Conservation (phyloP, 2,329 filamentous ascomycete genomes). For the Didymella sp. region DNA sequence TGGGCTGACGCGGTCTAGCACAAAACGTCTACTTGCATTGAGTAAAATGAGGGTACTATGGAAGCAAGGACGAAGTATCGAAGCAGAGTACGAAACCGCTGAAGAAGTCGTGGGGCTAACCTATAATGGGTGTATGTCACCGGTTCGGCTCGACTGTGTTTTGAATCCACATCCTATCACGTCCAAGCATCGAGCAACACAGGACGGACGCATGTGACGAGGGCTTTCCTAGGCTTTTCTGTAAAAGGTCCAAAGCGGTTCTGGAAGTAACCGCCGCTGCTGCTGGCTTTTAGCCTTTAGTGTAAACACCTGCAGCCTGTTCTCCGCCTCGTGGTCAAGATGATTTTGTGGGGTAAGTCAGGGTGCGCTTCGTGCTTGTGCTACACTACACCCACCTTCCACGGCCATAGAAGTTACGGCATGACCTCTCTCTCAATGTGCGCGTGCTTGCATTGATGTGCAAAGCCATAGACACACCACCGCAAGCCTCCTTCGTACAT, state of each 20-base stretch:
- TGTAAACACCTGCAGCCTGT: constrained; percentile 4
- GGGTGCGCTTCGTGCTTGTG: constrained; percentile 1
- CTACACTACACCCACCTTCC: constrained; percentile 14
- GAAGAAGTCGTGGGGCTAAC: constrained; percentile 26
- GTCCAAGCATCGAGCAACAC: constrained; percentile 29
- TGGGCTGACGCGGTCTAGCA: constrained; percentile 16
- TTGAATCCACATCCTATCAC: constrained; percentile 29
- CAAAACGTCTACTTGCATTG: constrained; percentile 15
- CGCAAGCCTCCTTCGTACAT: background rate
- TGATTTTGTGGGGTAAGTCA: constrained; percentile 16
- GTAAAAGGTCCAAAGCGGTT: background rate
- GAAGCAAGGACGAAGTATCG: constrained; percentile 22
- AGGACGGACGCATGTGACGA: constrained; percentile 38
- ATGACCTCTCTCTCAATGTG: constrained; percentile 10
- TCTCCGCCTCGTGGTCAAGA: constrained; percentile 21
- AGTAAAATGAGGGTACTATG: constrained; percentile 18
- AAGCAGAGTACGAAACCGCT: constrained; percentile 17
- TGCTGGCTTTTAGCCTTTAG: constrained; percentile 6
- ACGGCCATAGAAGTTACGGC: constrained; percentile 1
- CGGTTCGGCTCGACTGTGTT: constrained; percentile 36
- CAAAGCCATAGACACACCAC: constrained; percentile 8
- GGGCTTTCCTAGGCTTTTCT: background rate
- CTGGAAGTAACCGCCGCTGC: constrained; percentile 13
- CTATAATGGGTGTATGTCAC: constrained; percentile 39
- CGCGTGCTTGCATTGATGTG: constrained; percentile 14